Evolutionary conservation across 2,329 filamentous ascomycete genomes (phyloP), one percentile per base, ranked within the genome.

Genomic region (Erysiphe pulchra): DNA sequence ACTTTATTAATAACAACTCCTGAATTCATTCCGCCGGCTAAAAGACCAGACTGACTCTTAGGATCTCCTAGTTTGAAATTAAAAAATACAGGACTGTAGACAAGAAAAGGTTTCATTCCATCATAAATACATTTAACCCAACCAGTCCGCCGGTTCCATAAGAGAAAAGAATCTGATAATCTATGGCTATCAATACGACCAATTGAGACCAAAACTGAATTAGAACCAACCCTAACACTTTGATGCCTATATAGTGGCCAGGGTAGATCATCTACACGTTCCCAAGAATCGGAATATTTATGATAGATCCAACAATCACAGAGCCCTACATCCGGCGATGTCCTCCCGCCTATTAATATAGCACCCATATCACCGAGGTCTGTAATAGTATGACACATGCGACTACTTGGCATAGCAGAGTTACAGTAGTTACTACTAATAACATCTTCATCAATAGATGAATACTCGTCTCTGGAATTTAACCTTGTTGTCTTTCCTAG

Each of bases 301-400:
- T 70, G 66, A 50, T 77, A 73, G 1, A 85, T 53, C 83, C 83
- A 94, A 53, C 80, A 85, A 58, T 90, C 81, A 33, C 65, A 64
- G 38, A 83, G 63, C 1, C 75, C 75, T 30, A 67, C 69, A 12
- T 75, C 67, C 4, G 86, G 85, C 8, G 83, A 87, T n/a, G 70
- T 67, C 48, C 86, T 71, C 5, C 87, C 87, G 20, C 87, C 86
- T 30, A 73, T 68, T 42, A 93, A 64, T 11, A 94, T 60, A 48
- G 68, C 69, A 14, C 71, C 70, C 18, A 61, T 60, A 32, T 65
- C 62, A 1, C 67, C 69, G 5, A 92, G 57, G 43, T 73, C 65
- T 17, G 80, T 86, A 17, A 85, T 65, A 0, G 80, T 79, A 58
- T 90, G 82, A 53, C 82, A 90, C 66, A 87, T 77, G 40, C 77